Base-by-base conservation (phyloP, 805 yeast genomes). In the Schwanniomyces pseudopolymorphus region DNA sequence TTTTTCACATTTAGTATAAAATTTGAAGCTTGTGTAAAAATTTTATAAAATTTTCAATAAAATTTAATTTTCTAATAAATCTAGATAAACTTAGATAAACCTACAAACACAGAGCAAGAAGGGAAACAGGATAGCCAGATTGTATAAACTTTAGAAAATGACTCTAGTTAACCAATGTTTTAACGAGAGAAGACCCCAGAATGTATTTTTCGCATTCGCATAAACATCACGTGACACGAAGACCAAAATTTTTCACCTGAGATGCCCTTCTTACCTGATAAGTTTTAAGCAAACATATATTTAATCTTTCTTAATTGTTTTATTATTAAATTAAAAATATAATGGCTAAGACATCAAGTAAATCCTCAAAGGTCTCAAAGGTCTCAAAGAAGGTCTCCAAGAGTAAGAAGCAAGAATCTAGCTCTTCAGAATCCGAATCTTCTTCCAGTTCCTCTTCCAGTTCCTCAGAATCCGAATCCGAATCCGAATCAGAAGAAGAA, bases 311-410 rank as follows among this genome's bases (percentile, higher is more conserved):
- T 37, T 36, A 13, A 31, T 31, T 20, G 27, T 35, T 43, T 28
- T 16, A n/a, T 17, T 14, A 22, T 14, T 27, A 13, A 38, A 28
- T 19, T 26, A 21, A 33, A 37, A 45, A 36, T 14, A 67, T 37
- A 57, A 72, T 72, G 77, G 77, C 72, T 53, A 72, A 71, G 58
- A 54, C 73, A 50, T 54, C 67, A 36, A 56, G 60, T 43, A 63
- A 62, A 46, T 44, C 66, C 43, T 48, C 60, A 47, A 63, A 60
- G 54, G 60, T 66, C 43, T 48, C 60, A 47, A 63, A 60, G 54
- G 60, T 51, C 40, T 50, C 44, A 43, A 64, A 62, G 56, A 64
- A 62, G 51, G 53, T 43, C 36, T 40, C 52, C 38, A 56, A 57
- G 46, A 44, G 56, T 43, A 54, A 57, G 56, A 58, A 59, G 53